These are phyloP conservation scores for Rhynchosporium graminicola DNA, from an alignment of 2,329 filamentous ascomycete species.

Conservation along the genomic window DNA sequence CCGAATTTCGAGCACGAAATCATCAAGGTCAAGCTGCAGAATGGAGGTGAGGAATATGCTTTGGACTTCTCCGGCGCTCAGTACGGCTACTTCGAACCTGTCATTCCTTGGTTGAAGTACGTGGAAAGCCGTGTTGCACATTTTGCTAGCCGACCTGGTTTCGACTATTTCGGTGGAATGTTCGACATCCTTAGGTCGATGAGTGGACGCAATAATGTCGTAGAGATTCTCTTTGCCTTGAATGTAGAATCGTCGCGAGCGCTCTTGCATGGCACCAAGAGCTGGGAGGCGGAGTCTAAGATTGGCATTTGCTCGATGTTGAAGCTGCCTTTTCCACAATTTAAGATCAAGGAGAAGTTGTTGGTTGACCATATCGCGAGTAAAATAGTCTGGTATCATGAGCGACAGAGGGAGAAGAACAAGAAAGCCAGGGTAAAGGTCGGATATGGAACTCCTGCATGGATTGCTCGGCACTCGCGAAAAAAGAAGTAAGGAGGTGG, in stretches of 20 bases:
- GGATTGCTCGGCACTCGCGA: too few species aligned
- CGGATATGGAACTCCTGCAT: too few species aligned
- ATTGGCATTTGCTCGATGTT: neutral
- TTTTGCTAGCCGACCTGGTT: neutral
- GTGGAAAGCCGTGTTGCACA: neutral
- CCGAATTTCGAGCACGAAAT: neutral
- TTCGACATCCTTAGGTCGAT: neutral
- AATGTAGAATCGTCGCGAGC: neutral
- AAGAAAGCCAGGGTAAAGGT: neutral
- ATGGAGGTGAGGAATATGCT: constrained; percentile 13
- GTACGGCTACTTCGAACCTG: constrained; percentile 21
- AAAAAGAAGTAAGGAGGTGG: too few species aligned
- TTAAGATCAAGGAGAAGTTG: neutral
- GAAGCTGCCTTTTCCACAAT: neutral
- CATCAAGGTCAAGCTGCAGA: constrained; percentile 11
- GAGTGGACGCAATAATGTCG: neutral
- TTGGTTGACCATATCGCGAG: neutral
- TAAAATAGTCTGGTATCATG: neutral
- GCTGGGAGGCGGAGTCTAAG: neutral
- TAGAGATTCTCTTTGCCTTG: neutral
- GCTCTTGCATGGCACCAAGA: neutral
- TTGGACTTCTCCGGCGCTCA: constrained; percentile 24
- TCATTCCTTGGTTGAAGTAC: constrained; percentile 14
- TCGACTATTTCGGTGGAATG: neutral
- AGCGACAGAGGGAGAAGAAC: neutral